Conservation (phyloP, 495 filamentous ascomycete species). For the Hypoxylon fragiforme region DNA sequence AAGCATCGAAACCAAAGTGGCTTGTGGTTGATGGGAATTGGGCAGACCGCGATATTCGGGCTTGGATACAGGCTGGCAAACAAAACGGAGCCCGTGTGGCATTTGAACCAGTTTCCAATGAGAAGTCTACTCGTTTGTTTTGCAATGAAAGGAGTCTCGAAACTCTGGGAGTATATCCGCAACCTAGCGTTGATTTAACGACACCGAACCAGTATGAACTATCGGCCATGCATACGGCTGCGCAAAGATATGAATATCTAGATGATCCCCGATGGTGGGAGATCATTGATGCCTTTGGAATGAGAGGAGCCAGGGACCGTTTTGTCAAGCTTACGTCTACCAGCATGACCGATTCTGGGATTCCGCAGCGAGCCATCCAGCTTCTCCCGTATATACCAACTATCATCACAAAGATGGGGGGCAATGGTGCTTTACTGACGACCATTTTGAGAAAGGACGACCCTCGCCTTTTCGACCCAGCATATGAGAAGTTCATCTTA, state of each 20-base stretch:
- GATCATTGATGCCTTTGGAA: slow-evolving; percentile 74
- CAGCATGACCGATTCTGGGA: slow-evolving; percentile 72
- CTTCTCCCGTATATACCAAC: slow-evolving; percentile 85
- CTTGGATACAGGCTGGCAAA: slow-evolving; percentile 64
- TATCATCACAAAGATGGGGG: slow-evolving; percentile 82
- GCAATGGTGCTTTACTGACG: slow-evolving; percentile 76
- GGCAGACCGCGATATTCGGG: slow-evolving; percentile 60
- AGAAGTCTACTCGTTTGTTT: slow-evolving; percentile 76
- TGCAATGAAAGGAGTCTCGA: slow-evolving; percentile 35
- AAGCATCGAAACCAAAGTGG: slow-evolving; percentile 64
- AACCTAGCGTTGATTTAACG: slow-evolving; percentile 65
- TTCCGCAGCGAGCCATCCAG: slow-evolving; percentile 79
- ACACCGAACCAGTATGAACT: slow-evolving; percentile 87
- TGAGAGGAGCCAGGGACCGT: slow-evolving; percentile 62
- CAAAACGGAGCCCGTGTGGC: slow-evolving; percentile 60
- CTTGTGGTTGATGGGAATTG: slow-evolving; percentile 85
- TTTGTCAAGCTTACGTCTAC: slow-evolving; percentile 63
- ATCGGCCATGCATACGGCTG: slow-evolving; percentile 69
- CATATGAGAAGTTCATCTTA: slow-evolving; percentile 69
- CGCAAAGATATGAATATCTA: slow-evolving; percentile 65
- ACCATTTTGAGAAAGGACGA: slow-evolving; percentile 68
- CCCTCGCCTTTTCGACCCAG: slow-evolving; percentile 60
- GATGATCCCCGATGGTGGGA: slow-evolving; percentile 74
- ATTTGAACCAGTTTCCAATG: slow-evolving; percentile 88
- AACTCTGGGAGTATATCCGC: slow-evolving; percentile 59